Conservation (phyloP, 768 basidiomycete species). For the Podaxis rugospora region DNA sequence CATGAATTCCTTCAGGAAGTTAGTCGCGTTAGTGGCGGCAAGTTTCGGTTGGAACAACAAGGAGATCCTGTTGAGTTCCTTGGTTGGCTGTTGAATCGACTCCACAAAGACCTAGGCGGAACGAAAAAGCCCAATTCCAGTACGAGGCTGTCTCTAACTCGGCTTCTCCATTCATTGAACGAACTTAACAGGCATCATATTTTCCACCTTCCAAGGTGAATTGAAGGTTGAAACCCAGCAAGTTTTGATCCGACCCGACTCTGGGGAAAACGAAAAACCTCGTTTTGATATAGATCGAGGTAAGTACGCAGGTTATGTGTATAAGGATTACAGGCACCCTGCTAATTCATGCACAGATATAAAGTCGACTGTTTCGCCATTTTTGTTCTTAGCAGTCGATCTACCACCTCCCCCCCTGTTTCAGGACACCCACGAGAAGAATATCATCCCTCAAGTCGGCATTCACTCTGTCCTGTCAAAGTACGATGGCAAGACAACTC, state of each 20-base stretch:
- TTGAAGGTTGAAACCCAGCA: slow-evolving; percentile 91
- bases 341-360: slow-evolving; percentile 56
- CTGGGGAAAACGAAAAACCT: slow-evolving; percentile 74
- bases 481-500: slow-evolving; percentile 89
- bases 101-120: slow-evolving; percentile 94
- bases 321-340: slow-evolving; percentile 9
- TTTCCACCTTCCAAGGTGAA: slow-evolving; percentile 92
- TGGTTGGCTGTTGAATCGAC: slow-evolving; percentile 89
- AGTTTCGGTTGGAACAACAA: slow-evolving; percentile 90
- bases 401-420: slow-evolving; percentile 97
- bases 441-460: slow-evolving; percentile 97
- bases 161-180: slow-evolving; percentile 14
- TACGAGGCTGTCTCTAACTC: slow-evolving; percentile 33
- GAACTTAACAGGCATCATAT: slow-evolving; percentile 71
- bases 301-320: slow-evolving; percentile 27
- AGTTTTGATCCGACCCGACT: slow-evolving; percentile 78
- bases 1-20: slow-evolving; percentile 99
- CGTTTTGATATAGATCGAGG: slow-evolving; percentile 94
- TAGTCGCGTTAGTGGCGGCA: slow-evolving; percentile 79
- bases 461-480: slow-evolving; percentile 88
- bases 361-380: slow-evolving; percentile 81
- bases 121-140: slow-evolving; percentile 89
- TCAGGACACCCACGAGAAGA: slow-evolving; percentile 94
- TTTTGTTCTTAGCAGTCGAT: slow-evolving; percentile 94
- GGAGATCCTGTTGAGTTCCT: slow-evolving; percentile 97